Evolutionary conservation across 805 yeast species (phyloP).

Genomic region (Myxozyma neglecta): DNA sequence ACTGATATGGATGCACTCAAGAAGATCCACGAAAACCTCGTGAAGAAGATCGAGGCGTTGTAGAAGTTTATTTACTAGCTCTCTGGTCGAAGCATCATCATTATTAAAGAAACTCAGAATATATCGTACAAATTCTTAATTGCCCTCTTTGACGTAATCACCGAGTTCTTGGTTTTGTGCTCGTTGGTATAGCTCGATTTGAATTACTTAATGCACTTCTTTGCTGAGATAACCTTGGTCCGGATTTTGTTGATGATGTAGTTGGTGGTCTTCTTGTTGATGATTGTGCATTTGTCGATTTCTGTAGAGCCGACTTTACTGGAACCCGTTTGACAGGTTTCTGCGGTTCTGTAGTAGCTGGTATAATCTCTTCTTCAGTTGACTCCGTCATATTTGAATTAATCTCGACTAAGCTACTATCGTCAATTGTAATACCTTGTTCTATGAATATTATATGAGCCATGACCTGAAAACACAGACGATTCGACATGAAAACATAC

Average conservation of each 20-base stretch:
- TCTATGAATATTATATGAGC: neutral
- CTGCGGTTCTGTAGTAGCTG: neutral
- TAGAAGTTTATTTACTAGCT: neutral
- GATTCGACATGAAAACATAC: slow-evolving; percentile 4
- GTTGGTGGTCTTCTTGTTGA: neutral
- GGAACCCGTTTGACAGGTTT: neutral
- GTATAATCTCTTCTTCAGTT: neutral
- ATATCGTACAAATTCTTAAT: neutral
- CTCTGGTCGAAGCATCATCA: neutral
- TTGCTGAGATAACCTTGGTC: neutral
- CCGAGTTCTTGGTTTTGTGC: slow-evolving; percentile 2
- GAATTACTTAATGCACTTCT: slow-evolving; percentile 2
- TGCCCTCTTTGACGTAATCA: neutral
- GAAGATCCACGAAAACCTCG: slow-evolving; percentile 60
- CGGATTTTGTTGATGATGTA: neutral
- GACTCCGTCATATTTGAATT: neutral
- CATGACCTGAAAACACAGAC: too few relatives aligned
- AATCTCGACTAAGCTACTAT: neutral
- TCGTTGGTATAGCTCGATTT: slow-evolving; percentile 15
- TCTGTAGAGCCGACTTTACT: neutral
- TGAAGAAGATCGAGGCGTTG: slow-evolving; percentile 41
- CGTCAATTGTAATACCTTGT: neutral
- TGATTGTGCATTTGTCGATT: neutral
- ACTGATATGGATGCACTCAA: slow-evolving; percentile 75
- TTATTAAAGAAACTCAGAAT: neutral